Base-by-base conservation (phyloP, 2,329 filamentous ascomycete genomes). In the Talaromyces albobiverticillius region DNA sequence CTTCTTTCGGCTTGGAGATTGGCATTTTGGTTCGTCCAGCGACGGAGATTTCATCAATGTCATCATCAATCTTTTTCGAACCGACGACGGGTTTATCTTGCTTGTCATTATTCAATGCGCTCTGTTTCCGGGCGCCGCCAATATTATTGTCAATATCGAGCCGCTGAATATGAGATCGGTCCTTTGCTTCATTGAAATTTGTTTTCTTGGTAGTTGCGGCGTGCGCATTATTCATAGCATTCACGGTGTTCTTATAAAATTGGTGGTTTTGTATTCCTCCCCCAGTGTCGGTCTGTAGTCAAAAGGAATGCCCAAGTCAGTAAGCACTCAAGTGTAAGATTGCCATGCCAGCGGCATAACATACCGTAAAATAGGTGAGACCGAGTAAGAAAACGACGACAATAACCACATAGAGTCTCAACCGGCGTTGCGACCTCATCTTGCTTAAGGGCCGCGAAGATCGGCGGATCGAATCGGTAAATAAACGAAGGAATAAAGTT, bases 281-380 rank as follows among this genome's bases (percentile, higher is more conserved):
- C 26, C 65, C 66, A 25, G 67, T 60, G 58, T 76, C 71, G 56
- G 69, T 67, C 74, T 78, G 51, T 47, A 55, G 23, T 31, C 20
- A 14, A 32, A 18, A 20, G 51, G 41, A 22, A 14, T 16, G 36
- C n/a, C 31, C 49, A 16, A 51, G 20, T 36, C 18, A 29, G 18
- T 29, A 10, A 18, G 32, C 29, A 11, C n/a, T 25, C n/a, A 45
- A 43, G 26, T 25, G 16, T 18, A 14, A 26, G 11, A 38, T 18
- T 29, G 8, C 4, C 16, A 3, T 23, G 29, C 25, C 18, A 31
- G 7, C 9, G 11, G 20, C 56, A 48, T 78, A 75, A 56, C 79
- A 76, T 68, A 87, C 83, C 55, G 86, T 87, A 68, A 90, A 86
- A 76, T 93, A 90, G 61, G 95, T 76, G 52, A 87, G 75, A 43